Percentiles rank a stretch among this genome's conserved stretches.
phyloP scores from a whole-genome alignment of 441 rosid genomes.

The Jatropha multifida region DNA sequence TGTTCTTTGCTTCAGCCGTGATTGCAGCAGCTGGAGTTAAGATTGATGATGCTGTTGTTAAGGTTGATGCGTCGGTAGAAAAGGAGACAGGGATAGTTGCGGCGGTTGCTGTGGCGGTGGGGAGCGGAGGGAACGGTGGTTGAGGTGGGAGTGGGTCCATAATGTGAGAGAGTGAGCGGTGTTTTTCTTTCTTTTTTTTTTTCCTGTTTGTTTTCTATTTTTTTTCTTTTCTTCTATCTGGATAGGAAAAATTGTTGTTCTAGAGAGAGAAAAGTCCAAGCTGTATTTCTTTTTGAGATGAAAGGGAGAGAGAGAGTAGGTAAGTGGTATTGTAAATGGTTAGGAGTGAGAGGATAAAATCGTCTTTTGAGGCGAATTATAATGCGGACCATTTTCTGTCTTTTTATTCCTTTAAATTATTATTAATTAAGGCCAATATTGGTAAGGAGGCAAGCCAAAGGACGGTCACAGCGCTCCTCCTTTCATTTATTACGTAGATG shows the following conservation, averaged over 20 bases:
- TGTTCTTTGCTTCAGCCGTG: conserved; percentile 5
- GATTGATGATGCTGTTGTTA: background rate
- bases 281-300: background rate
- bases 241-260: background rate
- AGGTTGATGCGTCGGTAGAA: background rate
- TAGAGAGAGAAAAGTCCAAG: background rate
- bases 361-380: background rate
- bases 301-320: background rate
- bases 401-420: background rate
- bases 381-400: background rate
- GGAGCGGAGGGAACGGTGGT: conserved; percentile 3
- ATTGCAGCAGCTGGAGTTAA: conserved; percentile 12
- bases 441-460: background rate
- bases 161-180: background rate
- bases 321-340: background rate
- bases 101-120: background rate
- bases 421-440: background rate
- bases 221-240: background rate
- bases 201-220: background rate
- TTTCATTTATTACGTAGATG: background rate
- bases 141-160: conserved; percentile 8
- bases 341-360: background rate
- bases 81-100: background rate
- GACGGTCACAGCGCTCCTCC: background rate
- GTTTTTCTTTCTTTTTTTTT: background rate